Base-by-base conservation (phyloP, 2,329 filamentous ascomycete species). In the Epichloe bromicola region DNA sequence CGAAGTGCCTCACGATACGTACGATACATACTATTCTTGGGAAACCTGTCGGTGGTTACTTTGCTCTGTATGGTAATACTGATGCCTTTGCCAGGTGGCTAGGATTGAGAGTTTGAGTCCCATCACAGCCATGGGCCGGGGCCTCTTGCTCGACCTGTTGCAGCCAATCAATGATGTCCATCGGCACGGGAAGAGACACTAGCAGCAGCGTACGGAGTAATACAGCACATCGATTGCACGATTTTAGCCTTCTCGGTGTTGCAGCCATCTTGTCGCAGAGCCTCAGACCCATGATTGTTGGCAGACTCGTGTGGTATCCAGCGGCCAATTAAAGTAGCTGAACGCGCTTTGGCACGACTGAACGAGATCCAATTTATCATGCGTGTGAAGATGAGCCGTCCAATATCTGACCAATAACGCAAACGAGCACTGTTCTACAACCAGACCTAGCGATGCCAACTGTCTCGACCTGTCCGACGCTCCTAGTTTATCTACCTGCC, bases 291-390 rank as follows among this genome's bases (percentile, higher is more conserved):
- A 30, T 45, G 17, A 37, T 40, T 39, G 39, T 42, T 26, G 11
- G 23, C 36, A 41, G 38, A 42, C 23, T 46, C 36, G 5, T 15
- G 14, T 11, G 5, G 23, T 43, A 23, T 15, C 6, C 15, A 23
- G 30, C n/a, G 20, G 33, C 49, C 52, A 54, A 54, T 54, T 8
- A 45, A 15, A 19, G 34, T 30, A 12, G 33, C n/a, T 20, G 19
- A 20, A 54, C 50, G 43, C 52, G 47, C 43, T 49, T 48, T 47
- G 50, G 42, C 46, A 52, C 49, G 52, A 41, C 23, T 34, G 43
- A 50, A 51, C 52, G 47, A 46, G 38, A 47, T 50, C 38, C 46
- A 54, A 43, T 54, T 49, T 36, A 51, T 47, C 42, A 50, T 52
- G 52, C 50, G 50, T 47, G 39, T 49, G 46, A 50, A 53, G 39